These are phyloP conservation scores for Backusella tarrabulga DNA, from an alignment of 192 early-diverging fungal genomes.

Conservation along the genomic window DNA sequence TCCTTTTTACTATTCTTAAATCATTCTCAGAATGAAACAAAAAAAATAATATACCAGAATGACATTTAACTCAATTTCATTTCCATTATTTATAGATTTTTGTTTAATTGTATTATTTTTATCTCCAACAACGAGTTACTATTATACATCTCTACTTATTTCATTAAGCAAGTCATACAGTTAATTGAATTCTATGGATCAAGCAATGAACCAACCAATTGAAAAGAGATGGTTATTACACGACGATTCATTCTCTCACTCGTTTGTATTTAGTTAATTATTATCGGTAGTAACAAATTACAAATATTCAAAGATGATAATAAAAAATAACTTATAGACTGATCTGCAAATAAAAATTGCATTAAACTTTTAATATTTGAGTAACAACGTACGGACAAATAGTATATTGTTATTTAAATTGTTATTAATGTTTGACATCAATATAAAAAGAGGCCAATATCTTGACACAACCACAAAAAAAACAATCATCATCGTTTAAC, in stretches of 20 bases:
- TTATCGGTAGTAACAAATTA: not conserved
- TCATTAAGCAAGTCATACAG: not conserved
- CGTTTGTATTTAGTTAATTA: not conserved
- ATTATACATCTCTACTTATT: not conserved
- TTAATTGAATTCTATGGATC: not conserved
- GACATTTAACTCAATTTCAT: not conserved
- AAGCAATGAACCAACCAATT: not conserved
- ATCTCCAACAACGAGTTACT: not conserved
- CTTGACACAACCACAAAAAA: not conserved
- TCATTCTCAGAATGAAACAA: not conserved
- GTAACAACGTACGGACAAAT: not conserved
- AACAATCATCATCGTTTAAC: not conserved
- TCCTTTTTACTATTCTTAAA: not conserved
- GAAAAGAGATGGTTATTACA: not conserved
- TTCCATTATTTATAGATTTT: not conserved
- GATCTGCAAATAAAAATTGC: not conserved
- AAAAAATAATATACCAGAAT: not conserved
- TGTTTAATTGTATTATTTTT: not conserved
- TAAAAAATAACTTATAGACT: not conserved
- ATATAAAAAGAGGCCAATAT: not conserved
- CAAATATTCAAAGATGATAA: not conserved
- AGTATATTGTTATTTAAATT: not conserved
- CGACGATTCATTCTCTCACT: not conserved
- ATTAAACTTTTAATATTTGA: not conserved
- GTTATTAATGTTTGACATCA: not conserved